phyloP scores from a whole-genome alignment of 805 yeast species.

The Lachancea sp. region DNA sequence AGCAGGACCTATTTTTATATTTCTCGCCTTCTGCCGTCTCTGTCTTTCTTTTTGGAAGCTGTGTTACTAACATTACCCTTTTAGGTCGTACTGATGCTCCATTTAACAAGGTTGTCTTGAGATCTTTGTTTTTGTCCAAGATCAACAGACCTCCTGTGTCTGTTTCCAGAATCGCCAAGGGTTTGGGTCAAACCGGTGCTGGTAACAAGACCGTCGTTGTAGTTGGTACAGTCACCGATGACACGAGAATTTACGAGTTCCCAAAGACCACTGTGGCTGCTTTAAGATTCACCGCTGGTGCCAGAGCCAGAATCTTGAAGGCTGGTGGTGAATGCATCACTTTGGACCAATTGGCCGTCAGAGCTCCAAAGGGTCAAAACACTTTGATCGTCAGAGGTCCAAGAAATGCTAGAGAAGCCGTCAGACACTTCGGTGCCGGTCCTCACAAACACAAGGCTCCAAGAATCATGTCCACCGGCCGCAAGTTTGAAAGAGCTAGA shows the following conservation, averaged over 20 bases:
- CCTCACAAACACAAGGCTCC: conserved; percentile 99
- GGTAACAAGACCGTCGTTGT: conserved; percentile 90
- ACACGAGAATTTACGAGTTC: conserved; percentile 85
- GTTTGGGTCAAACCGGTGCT: conserved; percentile 77
- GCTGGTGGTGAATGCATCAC: conserved; percentile 99
- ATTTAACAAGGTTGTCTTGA: conserved; percentile 96
- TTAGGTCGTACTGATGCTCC: conserved; percentile 96
- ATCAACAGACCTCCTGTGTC: conserved; percentile 99
- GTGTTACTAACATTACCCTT: conserved; percentile 34
- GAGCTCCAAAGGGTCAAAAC: conserved; percentile 99
- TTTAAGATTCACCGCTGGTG: conserved; percentile 98
- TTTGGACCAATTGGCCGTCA: conserved; percentile 96
- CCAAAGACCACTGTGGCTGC: conserved; percentile 99
- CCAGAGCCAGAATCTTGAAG: conserved; percentile 93
- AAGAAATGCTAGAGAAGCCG: conserved; percentile 98
- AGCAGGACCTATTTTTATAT: conserved; percentile 40
- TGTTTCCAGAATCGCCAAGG: conserved; percentile 81
- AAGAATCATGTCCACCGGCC: conserved; percentile 93
- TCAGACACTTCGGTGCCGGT: conserved; percentile 99
- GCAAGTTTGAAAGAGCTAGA: conserved; percentile 99
- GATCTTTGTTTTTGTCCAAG: conserved; percentile 93
- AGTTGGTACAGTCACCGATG: conserved; percentile 99
- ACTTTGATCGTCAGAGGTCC: conserved; percentile 98
- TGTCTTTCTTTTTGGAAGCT: conserved; percentile 9
- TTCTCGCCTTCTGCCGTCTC: conserved; percentile 17